Evolutionary conservation across 352 stramenopile genomes (phyloP).

Genomic region (Albugo laibachii): DNA sequence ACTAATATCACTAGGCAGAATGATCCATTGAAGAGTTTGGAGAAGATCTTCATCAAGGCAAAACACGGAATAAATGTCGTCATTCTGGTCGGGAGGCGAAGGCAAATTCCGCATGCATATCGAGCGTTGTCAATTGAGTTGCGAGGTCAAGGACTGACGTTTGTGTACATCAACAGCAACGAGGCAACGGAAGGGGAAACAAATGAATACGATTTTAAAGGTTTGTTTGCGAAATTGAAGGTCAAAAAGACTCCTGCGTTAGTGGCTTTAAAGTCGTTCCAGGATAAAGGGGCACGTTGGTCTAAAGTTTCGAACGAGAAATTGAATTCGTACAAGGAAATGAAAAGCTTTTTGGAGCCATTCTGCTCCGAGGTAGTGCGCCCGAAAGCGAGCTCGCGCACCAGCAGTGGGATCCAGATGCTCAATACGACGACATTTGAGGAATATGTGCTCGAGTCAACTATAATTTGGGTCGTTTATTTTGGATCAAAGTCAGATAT

Average conservation of each 20-base stretch:
- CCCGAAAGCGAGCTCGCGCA: constrained; percentile 1
- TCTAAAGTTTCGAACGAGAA: constrained; percentile 13
- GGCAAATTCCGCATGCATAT: constrained; percentile 13
- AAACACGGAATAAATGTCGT: too few species aligned
- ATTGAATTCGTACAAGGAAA: constrained; percentile 28
- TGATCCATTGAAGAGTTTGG: too few species aligned
- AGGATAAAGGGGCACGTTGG: constrained; percentile 6
- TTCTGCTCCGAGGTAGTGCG: constrained; percentile 5
- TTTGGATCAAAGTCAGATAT: constrained; percentile 25
- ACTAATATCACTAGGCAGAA: too few species aligned
- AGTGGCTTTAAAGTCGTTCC: constrained; percentile 20
- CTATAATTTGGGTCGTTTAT: constrained; percentile 41
- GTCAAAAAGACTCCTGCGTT: constrained; percentile 24
- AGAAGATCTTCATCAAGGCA: too few species aligned
- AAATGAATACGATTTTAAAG: too few species aligned
- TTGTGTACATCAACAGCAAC: constrained; percentile 28
- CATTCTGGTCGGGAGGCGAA: too few species aligned
- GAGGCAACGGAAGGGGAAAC: constrained; percentile 11
- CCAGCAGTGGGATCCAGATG: constrained; percentile 2
- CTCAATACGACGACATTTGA: constrained; percentile 17
- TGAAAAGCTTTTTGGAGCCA: constrained; percentile 31
- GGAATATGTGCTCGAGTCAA: constrained; percentile 19
- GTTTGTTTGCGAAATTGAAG: constrained; percentile 12
- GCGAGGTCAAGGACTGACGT: constrained; percentile 17
- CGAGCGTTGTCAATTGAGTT: constrained; percentile 47